Conservation (phyloP, 306 rosid species). For the Trifolium pratense region DNA sequence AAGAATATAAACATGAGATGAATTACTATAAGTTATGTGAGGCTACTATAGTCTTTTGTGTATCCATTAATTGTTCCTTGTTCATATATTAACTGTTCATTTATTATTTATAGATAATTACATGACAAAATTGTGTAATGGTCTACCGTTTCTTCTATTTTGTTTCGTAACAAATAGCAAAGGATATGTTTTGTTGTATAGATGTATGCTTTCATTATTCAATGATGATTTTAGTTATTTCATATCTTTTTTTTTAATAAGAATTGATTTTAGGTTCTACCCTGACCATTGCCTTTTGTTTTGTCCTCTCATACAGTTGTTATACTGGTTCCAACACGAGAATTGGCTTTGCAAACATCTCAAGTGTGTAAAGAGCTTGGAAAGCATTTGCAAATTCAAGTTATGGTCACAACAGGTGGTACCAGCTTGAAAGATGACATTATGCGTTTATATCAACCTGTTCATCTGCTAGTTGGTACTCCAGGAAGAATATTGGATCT, state of each 20-base stretch:
- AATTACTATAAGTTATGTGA: neutral
- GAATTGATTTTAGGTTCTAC: constrained; percentile 19
- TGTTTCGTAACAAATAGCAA: neutral
- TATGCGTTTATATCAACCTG: constrained; percentile 98
- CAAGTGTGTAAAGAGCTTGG: constrained; percentile 99
- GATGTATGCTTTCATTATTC: constrained; percentile 17
- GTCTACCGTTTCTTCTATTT: neutral
- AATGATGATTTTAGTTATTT: neutral
- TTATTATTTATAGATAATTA: neutral
- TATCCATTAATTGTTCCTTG: constrained; percentile 15
- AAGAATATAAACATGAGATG: constrained; percentile 6
- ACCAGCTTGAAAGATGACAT: constrained; percentile 97
- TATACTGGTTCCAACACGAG: constrained; percentile 95
- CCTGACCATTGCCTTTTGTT: constrained; percentile 20
- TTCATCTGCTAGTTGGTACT: constrained; percentile 96
- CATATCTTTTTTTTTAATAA: constrained; percentile 11
- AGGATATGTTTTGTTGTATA: constrained; percentile 28
- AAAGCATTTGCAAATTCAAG: constrained; percentile 91
- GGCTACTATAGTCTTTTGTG: neutral
- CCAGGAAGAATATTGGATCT: constrained; percentile 99
- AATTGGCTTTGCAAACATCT: constrained; percentile 97
- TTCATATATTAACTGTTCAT: neutral
- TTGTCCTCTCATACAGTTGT: constrained; percentile 61
- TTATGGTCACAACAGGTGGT: constrained; percentile 99
- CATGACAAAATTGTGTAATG: neutral